phyloP scores from a whole-genome alignment of 192 early-diverging fungal species.

The Coemansia sp. region DNA sequence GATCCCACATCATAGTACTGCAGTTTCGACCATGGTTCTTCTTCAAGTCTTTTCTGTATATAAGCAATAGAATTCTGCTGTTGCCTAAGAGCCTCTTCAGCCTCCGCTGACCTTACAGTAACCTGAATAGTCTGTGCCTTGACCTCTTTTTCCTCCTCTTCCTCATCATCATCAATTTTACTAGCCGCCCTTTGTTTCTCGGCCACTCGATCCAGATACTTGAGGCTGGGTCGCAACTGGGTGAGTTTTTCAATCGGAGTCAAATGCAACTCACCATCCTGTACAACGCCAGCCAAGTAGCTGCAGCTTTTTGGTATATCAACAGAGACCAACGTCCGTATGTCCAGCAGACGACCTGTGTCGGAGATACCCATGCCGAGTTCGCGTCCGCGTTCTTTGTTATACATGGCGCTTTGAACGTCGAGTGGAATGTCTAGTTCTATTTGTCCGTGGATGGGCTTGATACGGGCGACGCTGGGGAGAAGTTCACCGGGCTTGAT shows the following conservation, averaged over 20 bases:
- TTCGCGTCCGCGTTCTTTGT: conserved; percentile 72
- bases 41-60: conserved; percentile 63
- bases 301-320: conserved; percentile 74
- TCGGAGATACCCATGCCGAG: conserved; percentile 76
- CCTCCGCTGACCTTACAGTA: conserved; percentile 61
- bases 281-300: conserved; percentile 81
- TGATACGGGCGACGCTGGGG: conserved; percentile 72
- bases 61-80: conserved; percentile 59
- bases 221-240: conserved; percentile 86
- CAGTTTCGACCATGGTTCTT: conserved; percentile 72
- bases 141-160: conserved; percentile 54
- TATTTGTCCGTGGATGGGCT: conserved; percentile 77
- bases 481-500: conserved; percentile 44
- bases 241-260: conserved; percentile 71
- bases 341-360: conserved; percentile 73
- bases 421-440: conserved; percentile 85
- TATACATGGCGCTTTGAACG: conserved; percentile 71
- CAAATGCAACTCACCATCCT: conserved; percentile 84
- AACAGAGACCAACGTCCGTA: conserved; percentile 74
- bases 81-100: conserved; percentile 60
- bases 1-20: conserved; percentile 60
- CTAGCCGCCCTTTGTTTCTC: conserved; percentile 70
- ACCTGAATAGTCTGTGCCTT: conserved; percentile 53
- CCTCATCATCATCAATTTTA: conserved; percentile 71
- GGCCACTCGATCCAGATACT: conserved; percentile 87